Evolutionary conservation across 306 rosid species (phyloP), one percentile per base, ranked within the genome.

Genomic region (Fragaria nilgerrensis): DNA sequence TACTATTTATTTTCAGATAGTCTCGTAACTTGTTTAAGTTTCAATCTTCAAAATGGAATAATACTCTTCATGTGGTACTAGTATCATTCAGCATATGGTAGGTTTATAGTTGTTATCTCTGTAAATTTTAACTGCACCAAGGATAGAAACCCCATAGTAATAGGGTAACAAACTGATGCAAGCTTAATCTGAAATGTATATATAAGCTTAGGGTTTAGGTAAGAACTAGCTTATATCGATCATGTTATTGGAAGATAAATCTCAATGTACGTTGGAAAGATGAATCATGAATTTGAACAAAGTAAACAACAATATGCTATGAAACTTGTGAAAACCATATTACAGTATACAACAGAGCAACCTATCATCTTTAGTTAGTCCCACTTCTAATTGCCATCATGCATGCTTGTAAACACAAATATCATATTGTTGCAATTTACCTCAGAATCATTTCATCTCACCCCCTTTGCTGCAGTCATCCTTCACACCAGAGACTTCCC

Each of bases 321-420:
- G 25, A 58, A 74, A 70, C 59, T 44, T 9, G 47, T 58, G 77
- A 61, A 74, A 61, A 23, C 16, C 45, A 59, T 41, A 19, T 39
- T 59, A 61, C 69, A 74, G 6, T 27, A 27, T 64, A 64, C 69
- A 64, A 17, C 32, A 41, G 43, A 58, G 53, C 43, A 41, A 39
- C 15, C 0, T 14, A 37, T 37, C 52, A 62, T 23, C 49, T 52
- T 43, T 72, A 3, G 37, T 55, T 55, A 7, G 15, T n/a, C 43
- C 6, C 12, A 50, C 19, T 58, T 43, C 53, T 41, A 58, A 37
- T 34, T 16, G 19, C 44, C 72, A 66, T 45, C 78, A 29, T 10
- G 37, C 78, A 29, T 17, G 37, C 70, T 44, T 17, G 2, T 34
- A 19, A 1, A 36, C 70, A 36, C 47, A 5, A 32, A 36, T 74